Evolutionary conservation across 805 yeast species (phyloP), one percentile per base, ranked within the genome.

Genomic region (Nakazawaea wyomingensis): DNA sequence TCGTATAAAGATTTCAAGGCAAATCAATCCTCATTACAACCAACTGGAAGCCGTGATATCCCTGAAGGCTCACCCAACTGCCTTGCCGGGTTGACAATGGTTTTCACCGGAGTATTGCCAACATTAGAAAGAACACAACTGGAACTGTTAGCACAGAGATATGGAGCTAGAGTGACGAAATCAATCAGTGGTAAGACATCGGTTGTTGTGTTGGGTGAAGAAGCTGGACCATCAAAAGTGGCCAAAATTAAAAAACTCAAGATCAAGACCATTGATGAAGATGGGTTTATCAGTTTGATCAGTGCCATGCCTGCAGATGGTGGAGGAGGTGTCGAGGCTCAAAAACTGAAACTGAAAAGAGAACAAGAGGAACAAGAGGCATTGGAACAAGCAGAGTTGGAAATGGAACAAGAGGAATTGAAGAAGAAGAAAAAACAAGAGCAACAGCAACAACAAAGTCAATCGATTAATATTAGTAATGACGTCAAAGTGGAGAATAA

Each of bases 201-300:
- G 19, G 69, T 89, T 36, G 96, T 91, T 2, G 97, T 93, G 1
- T 70, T 93, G 24, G 99, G 99, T 6, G 88, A 75, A 41, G 97
- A 93, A 51, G 98, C 99, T 2, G 99, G 99, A 0, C 97, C 98
- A 2, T 80, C 88, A n/a, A 93, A 93, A 61, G 78, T 93, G 34
- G 77, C 78, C 53, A 86, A 82, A 55, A 91, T 95, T 50, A 82
- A 78, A 53, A 76, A 78, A 41, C 67, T 81, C 50, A 73, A 76
- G 6, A 78, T 87, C 43, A 90, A 90, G 61, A 88, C 95, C 32
- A 82, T 91, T 47, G 81, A 78, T 54, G 96, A 93, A 61, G 85
- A 76, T 9, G 98, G 98, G 0, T 89, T 93, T 52, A 62, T 85
- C 32, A 78, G 80, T 50, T 68, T 93, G 49, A 69, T 93, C 36